phyloP scores from a whole-genome alignment of 176 grass and related monocot genomes.

The Aechmea fasciata region DNA sequence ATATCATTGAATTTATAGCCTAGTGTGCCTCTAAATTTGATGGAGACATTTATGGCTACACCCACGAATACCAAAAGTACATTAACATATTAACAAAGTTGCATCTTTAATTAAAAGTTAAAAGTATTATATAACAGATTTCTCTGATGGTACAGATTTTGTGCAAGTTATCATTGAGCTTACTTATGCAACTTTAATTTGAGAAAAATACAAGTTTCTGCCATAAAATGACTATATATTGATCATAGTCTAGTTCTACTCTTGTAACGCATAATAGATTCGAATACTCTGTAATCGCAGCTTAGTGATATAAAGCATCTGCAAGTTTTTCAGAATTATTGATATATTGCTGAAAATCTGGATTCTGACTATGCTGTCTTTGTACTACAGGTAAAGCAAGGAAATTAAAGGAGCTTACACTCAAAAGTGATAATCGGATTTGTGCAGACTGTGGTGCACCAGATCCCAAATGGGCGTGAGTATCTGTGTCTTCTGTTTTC shows the following conservation, averaged over 20 bases:
- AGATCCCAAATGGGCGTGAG: constrained; percentile 98
- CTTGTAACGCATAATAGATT: not conserved
- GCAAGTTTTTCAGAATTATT: not conserved
- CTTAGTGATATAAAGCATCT: not conserved
- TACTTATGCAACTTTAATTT: too few species aligned
- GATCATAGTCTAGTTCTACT: not conserved
- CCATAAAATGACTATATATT: too few species aligned
- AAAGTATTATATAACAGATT: too few species aligned
- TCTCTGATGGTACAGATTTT: too few species aligned
- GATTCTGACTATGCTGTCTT: not conserved
- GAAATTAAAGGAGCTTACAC: constrained; percentile 88
- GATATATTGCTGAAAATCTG: constrained; percentile 12
- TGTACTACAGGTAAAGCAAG: constrained; percentile 61
- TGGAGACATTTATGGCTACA: too few species aligned
- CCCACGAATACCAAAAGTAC: too few species aligned
- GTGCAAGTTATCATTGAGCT: too few species aligned
- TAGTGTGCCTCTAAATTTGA: too few species aligned
- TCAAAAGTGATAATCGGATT: constrained; percentile 75
- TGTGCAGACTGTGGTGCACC: constrained; percentile 93
- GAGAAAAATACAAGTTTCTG: too few species aligned
- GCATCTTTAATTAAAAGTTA: too few species aligned
- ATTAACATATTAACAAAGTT: too few species aligned
- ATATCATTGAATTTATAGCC: too few species aligned
- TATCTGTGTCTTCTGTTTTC: constrained; percentile 21
- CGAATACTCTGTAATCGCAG: not conserved